These are phyloP conservation scores for Hanseniaspora hatyaiensis DNA, from an alignment of 805 yeast species.

Conservation along the genomic window DNA sequence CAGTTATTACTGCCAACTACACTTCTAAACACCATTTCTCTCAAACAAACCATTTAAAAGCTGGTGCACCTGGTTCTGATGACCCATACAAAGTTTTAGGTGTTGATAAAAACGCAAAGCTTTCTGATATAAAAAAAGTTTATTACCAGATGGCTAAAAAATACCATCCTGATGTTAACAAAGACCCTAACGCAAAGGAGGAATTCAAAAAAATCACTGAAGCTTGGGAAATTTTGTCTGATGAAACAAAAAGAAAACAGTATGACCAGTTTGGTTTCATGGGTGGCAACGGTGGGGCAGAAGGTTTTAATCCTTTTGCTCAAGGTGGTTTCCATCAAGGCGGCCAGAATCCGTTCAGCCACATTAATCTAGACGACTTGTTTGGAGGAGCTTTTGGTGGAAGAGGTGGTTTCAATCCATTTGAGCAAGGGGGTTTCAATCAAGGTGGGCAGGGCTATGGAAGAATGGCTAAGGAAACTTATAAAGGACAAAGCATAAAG, in stretches of 20 bases:
- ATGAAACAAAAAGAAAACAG: constrained; percentile 72
- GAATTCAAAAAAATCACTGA: constrained; percentile 87
- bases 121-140: constrained; percentile 85
- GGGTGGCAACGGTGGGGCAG: constrained; percentile 56
- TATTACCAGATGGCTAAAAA: constrained; percentile 88
- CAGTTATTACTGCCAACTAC: background rate
- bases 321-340: constrained; percentile 39
- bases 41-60: background rate
- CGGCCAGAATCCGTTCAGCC: constrained; percentile 33
- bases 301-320: constrained; percentile 28
- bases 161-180: constrained; percentile 93
- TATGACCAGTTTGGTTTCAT: constrained; percentile 86
- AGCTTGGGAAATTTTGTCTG: constrained; percentile 83
- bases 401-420: constrained; percentile 19
- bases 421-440: constrained; percentile 22
- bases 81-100: constrained; percentile 86
- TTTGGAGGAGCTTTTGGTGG: constrained; percentile 45
- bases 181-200: constrained; percentile 76
- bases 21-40: background rate
- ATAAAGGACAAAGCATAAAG: constrained; percentile 81
- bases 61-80: background rate
- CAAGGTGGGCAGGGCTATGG: constrained; percentile 32
- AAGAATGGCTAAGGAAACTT: constrained; percentile 51
- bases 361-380: constrained; percentile 49
- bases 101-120: constrained; percentile 54